phyloP scores from a whole-genome alignment of 306 rosid genomes.

The Corylus avellana region DNA sequence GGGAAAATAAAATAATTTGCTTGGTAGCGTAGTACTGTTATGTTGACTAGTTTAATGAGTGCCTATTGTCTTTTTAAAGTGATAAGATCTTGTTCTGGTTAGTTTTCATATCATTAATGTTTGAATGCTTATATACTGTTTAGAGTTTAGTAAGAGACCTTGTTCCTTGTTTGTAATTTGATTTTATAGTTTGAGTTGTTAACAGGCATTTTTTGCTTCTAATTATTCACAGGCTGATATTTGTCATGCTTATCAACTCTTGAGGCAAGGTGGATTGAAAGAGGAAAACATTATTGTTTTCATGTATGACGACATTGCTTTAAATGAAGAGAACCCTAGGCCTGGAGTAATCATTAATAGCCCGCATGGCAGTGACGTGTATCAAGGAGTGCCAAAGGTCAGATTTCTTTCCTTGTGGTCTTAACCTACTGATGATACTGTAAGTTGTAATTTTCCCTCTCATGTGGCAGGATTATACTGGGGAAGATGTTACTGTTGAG shows the following conservation, averaged over 20 bases:
- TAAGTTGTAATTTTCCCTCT: conserved; percentile 1
- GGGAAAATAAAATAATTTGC: neutral
- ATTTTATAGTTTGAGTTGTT: conserved; percentile 14
- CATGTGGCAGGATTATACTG: conserved; percentile 79
- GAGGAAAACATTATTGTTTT: conserved; percentile 97
- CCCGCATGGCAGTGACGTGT: conserved; percentile 86
- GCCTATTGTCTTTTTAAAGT: neutral
- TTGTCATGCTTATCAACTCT: conserved; percentile 90
- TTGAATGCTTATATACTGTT: neutral
- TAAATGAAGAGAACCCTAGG: conserved; percentile 76
- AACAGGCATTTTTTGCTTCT: conserved; percentile 4
- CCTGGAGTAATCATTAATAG: conserved; percentile 86
- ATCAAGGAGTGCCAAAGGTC: conserved; percentile 94
- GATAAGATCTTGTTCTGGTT: neutral
- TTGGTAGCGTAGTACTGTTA: neutral
- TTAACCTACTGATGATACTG: conserved; percentile 1
- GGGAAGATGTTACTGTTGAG: conserved; percentile 62
- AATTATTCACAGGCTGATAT: conserved; percentile 65
- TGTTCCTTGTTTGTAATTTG: neutral
- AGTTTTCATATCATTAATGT: neutral
- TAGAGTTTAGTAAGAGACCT: neutral
- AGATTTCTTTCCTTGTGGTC: neutral
- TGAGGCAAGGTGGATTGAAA: conserved; percentile 80
- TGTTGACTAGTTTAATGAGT: neutral
- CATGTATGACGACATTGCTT: conserved; percentile 95